Evolutionary conservation across 371 early-diverging fungal species (phyloP), one percentile per base, ranked within the genome.

Genomic region (Phascolomyces articulosus): DNA sequence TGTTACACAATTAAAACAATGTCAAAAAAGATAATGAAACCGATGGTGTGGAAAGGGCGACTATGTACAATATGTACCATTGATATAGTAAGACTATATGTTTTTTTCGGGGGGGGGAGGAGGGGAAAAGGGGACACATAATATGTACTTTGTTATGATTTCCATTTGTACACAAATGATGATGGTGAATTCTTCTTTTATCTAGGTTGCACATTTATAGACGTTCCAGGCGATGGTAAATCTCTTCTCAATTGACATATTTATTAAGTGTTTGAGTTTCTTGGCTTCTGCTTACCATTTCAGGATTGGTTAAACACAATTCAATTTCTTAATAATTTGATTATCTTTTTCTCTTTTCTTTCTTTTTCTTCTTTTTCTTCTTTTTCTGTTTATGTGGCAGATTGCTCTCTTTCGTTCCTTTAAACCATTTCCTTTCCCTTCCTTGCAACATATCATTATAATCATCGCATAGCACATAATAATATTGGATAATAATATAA

Each of bases 261-360:
- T 24, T 11, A 24, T 51, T 51, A 23, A 21, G 9, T 6, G 9
- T 9, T 49, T 49, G 9, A n/a, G 23, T n/a, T 49, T 49, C 51
- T 49, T 3, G 51, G 47, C 47, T 47, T 47, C 47, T 47, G n/a
- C n/a, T 47, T 47, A 47, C 51, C 51, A 51, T 51, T 51, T 51
- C 51, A 18, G 51, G 51, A 51, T n/a, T 51, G 24, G 23, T 24
- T 51, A 20, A 24, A 51, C 6, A 24, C 24, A 51, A 24, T 24
- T 51, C 16, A 44, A n/a, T 24, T 51, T 24, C 24, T 51, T n/a
- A 51, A 18, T 0, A 18, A 18, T 18, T 47, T 4, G 47, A 47
- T n/a, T n/a, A n/a, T n/a, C n/a, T n/a, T 23, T 51, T 24, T 51
- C 24, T 13, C 51, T 51, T 51, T 24, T 23, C 6, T 23, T 51